Conservation (phyloP, 495 filamentous ascomycete genomes). For the Trichoderma gamsii region DNA sequence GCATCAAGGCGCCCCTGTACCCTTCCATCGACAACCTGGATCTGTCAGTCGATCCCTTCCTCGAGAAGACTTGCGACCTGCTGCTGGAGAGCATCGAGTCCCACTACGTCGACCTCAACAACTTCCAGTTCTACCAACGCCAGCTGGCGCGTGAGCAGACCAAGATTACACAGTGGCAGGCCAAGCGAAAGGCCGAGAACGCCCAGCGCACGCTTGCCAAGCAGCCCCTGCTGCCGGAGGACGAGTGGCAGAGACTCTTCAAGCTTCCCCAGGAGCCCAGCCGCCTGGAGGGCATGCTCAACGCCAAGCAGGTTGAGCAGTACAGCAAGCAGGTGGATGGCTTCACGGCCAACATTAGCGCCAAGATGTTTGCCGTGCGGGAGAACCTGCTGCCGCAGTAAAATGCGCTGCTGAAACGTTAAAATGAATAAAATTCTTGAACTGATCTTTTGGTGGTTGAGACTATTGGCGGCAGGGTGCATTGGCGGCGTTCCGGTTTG, state of each 20-base stretch:
- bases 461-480: constrained; percentile 14
- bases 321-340: constrained; percentile 95
- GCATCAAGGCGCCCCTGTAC: constrained; percentile 56
- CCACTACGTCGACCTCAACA: constrained; percentile 97
- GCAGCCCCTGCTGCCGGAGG: constrained; percentile 83
- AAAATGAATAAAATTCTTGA: not conserved
- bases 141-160: constrained; percentile 91
- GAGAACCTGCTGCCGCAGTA: constrained; percentile 51
- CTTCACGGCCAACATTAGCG: constrained; percentile 82
- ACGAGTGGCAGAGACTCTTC: constrained; percentile 96
- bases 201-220: constrained; percentile 75
- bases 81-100: constrained; percentile 93
- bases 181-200: constrained; percentile 94
- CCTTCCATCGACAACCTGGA: constrained; percentile 87
- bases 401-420: not conserved
- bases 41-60: constrained; percentile 91
- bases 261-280: constrained; percentile 93
- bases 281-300: constrained; percentile 84
- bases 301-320: constrained; percentile 93
- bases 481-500: constrained; percentile 17
- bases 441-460: constrained; percentile 6
- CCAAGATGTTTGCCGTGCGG: constrained; percentile 98
- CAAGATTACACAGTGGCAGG: constrained; percentile 93
- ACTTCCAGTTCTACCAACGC: constrained; percentile 96
- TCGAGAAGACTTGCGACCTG: constrained; percentile 97